A percentile compares a stretch with the other conserved stretches of the same genome.
Conservation (phyloP, 2,329 filamentous ascomycete genomes). For the Paraconiothyrium brasiliense region DNA sequence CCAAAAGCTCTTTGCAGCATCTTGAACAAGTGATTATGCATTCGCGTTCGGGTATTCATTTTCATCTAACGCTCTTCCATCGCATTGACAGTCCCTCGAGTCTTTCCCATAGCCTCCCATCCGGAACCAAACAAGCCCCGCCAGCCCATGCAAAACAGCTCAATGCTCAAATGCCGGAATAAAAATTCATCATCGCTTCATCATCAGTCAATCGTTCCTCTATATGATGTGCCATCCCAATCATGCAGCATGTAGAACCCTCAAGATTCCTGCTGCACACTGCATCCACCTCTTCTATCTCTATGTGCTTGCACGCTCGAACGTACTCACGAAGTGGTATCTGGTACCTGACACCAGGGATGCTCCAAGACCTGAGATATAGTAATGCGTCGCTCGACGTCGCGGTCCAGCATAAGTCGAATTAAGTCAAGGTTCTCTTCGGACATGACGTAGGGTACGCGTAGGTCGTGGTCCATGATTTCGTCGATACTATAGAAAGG, state of each 20-base stretch:
- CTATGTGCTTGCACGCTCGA: constrained; percentile 1
- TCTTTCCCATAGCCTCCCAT: neutral
- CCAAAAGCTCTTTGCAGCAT: constrained; percentile 56
- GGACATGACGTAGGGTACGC: constrained; percentile 87
- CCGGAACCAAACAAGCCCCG: neutral
- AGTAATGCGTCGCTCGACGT: constrained; percentile 82
- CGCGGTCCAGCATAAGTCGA: constrained; percentile 88
- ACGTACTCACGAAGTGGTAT: constrained; percentile 11
- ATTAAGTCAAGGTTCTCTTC: constrained; percentile 94
- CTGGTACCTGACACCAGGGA: constrained; percentile 71
- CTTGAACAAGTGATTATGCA: constrained; percentile 63
- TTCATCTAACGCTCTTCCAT: neutral
- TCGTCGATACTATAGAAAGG: constrained; percentile 99
- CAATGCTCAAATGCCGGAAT: constrained; percentile 14
- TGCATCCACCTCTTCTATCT: constrained; percentile 5
- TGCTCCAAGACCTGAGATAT: constrained; percentile 90
- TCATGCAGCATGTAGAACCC: neutral
- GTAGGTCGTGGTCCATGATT: constrained; percentile 96
- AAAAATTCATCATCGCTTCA: constrained; percentile 9
- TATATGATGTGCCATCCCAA: constrained; percentile 3
- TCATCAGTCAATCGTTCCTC: constrained; percentile 1
- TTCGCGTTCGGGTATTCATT: neutral
- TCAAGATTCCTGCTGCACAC: neutral
- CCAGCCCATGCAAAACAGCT: constrained; percentile 11
- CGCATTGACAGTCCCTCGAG: neutral